A percentile compares a stretch with the other conserved stretches of the same genome.
phyloP scores from a whole-genome alignment of 257 asterid genomes.

The Galeopsis tetrahit region DNA sequence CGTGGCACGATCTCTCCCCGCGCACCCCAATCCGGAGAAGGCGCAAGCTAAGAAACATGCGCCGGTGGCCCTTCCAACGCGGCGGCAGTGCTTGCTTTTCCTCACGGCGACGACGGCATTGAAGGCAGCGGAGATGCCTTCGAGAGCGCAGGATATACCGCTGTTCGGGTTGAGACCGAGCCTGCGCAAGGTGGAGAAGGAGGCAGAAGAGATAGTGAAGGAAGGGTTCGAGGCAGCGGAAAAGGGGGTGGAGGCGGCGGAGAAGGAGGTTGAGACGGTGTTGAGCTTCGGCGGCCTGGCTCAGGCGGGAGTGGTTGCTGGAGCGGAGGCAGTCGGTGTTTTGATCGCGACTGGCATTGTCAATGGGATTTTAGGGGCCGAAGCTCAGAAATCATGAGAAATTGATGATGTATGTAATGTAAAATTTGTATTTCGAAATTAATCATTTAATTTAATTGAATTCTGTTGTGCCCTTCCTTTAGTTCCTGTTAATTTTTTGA shows the following conservation, averaged over 20 bases:
- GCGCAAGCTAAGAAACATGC: slow-evolving; percentile 33
- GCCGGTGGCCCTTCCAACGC: slow-evolving; percentile 48
- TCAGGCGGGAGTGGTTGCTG: slow-evolving; percentile 82
- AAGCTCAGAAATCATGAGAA: slow-evolving; percentile 64
- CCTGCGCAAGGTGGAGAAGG: slow-evolving; percentile 69
- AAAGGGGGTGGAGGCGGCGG: slow-evolving; percentile 61
- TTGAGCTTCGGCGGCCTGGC: slow-evolving; percentile 67
- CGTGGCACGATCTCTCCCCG: slow-evolving; percentile 45
- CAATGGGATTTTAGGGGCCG: slow-evolving; percentile 82
- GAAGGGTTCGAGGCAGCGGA: slow-evolving; percentile 89
- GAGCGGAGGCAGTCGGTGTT: slow-evolving; percentile 68
- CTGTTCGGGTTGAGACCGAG: slow-evolving; percentile 71
- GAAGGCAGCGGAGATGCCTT: slow-evolving; percentile 61
- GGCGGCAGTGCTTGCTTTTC: slow-evolving; percentile 67
- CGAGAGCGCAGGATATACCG: slow-evolving; percentile 71
- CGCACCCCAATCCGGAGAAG: slow-evolving; percentile 37
- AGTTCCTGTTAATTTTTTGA: no score
- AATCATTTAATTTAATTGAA: not conserved
- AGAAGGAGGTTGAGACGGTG: slow-evolving; percentile 57
- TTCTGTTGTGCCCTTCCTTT: not conserved
- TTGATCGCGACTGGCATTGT: slow-evolving; percentile 68
- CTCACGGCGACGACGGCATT: slow-evolving; percentile 65
- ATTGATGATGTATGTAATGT: not conserved
- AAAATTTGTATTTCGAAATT: not conserved
- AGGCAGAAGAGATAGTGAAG: slow-evolving; percentile 69